Percentiles rank a stretch among this genome's conserved stretches.
These are phyloP conservation scores for Cutaneotrichosporon sp. DNA, from an alignment of 1,284 basidiomycete genomes.

Conservation along the genomic window DNA sequence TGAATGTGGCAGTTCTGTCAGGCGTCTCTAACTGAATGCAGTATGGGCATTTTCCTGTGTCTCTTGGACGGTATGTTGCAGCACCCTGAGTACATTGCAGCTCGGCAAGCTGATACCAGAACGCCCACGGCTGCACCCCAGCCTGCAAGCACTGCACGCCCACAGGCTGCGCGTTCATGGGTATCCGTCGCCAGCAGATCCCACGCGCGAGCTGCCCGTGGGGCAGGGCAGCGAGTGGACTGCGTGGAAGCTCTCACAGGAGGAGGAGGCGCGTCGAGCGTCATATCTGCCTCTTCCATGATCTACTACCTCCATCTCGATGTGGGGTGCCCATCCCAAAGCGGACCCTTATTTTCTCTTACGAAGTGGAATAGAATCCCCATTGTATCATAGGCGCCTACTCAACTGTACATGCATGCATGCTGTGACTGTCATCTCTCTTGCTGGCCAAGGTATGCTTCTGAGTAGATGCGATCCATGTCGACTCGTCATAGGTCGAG, in stretches of 20 bases:
- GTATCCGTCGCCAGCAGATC: neutral
- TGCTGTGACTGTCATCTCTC: too few species aligned
- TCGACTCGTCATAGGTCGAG: too few species aligned
- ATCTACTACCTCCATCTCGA: too few species aligned
- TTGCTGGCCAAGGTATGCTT: too few species aligned
- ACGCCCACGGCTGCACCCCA: slow-evolving; percentile 13
- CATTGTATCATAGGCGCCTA: too few species aligned
- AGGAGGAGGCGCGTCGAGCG: neutral
- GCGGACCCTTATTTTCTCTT: too few species aligned
- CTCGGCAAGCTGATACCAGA: slow-evolving; percentile 4
- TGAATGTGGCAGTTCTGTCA: neutral
- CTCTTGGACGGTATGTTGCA: slow-evolving; percentile 9
- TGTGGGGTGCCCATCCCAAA: too few species aligned
- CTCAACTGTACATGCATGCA: too few species aligned
- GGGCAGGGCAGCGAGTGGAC: slow-evolving; percentile 9
- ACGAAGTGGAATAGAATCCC: too few species aligned
- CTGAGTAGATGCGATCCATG: too few species aligned
- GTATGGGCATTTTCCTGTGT: slow-evolving; percentile 16
- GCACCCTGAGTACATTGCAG: too few species aligned
- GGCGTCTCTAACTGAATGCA: neutral
- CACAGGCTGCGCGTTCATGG: slow-evolving; percentile 8
- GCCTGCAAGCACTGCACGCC: slow-evolving; percentile 8
- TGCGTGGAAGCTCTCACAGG: slow-evolving; percentile 3
- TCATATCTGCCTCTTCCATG: slow-evolving; percentile 1
- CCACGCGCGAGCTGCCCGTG: neutral